These are phyloP conservation scores for Kwoniella botswanensis DNA, from an alignment of 768 basidiomycete species.

Conservation along the genomic window DNA sequence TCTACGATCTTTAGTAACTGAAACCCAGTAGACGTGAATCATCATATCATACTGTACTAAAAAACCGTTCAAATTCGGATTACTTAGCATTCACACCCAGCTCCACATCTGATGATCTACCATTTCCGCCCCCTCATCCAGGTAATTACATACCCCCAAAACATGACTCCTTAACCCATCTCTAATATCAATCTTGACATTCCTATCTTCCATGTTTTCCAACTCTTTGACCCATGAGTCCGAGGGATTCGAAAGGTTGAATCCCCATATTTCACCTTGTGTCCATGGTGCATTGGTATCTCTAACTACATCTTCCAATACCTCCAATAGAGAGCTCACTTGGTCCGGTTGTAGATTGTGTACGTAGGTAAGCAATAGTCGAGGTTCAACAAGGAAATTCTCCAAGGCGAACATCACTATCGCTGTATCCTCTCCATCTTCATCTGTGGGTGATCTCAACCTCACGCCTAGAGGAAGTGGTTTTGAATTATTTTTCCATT, in stretches of 20 bases:
- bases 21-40: too few species aligned
- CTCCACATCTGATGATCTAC: slow-evolving; percentile 1
- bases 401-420: slow-evolving; percentile 12
- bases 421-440: neutral
- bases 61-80: too few species aligned
- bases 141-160: slow-evolving; percentile 3
- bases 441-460: neutral
- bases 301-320: slow-evolving; percentile 1
- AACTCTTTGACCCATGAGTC: neutral
- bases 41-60: too few species aligned
- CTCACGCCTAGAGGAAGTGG: neutral
- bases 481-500: neutral
- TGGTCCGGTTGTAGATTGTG: neutral
- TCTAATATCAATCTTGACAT: neutral
- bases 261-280: slow-evolving; percentile 1
- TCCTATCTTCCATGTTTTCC: neutral
- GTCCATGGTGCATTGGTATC: neutral
- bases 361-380: slow-evolving; percentile 8
- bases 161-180: neutral
- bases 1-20: too few species aligned
- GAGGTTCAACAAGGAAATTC: slow-evolving; percentile 1
- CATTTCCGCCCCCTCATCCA: neutral
- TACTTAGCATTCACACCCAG: too few species aligned
- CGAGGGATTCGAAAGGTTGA: neutral
- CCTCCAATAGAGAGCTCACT: neutral